Evolutionary conservation across 148 eudicot species (phyloP), one percentile per base, ranked within the genome.

Genomic region (Gaultheria prostrata): DNA sequence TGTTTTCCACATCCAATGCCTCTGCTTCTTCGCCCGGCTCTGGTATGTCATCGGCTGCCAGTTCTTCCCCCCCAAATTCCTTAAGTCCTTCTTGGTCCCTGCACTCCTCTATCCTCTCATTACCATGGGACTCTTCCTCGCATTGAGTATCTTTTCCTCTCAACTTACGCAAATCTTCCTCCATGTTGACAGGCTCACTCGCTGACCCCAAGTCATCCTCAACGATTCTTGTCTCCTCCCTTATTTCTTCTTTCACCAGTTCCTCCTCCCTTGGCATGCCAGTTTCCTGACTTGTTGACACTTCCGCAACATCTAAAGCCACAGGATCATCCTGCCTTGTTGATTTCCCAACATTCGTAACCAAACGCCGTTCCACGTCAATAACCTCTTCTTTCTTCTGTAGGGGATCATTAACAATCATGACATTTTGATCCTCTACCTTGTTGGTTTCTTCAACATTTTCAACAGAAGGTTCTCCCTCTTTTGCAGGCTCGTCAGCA

Each of bases 51-150:
- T 88, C 91, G 77, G 89, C 90, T 32, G 73, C 89, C 46, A 89
- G 82, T 14, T 88, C 91, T 78, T 90, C 96, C 43, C 89, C 89
- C 46, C 89, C 92, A 74, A 89, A 87, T 87, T 91, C 92, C 35
- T 89, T 89, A 88, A 88, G 86, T 70, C 85, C 85, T 80, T 88
- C 93, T 70, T 91, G 87, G 80, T 90, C 89, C 74, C 85, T 91
- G 83, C 82, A 85, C 48, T 86, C 94, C 80, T 83, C 91, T 76
- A 83, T 84, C 82, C 85, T 89, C 74, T 85, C 94, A 26, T 87
- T 84, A 76, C 65, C 82, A 67, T 83, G 77, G 81, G 45, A 81
- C 53, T 87, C 87, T 57, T 88, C 89, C 78, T 78, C 82, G 8
- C 49, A 39, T 61, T 85, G 81, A 49, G 82, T 54, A 82, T 21